Evolutionary conservation across 768 basidiomycete species (phyloP), one percentile per base, ranked within the genome.

Genomic region (Mycena indigotica): DNA sequence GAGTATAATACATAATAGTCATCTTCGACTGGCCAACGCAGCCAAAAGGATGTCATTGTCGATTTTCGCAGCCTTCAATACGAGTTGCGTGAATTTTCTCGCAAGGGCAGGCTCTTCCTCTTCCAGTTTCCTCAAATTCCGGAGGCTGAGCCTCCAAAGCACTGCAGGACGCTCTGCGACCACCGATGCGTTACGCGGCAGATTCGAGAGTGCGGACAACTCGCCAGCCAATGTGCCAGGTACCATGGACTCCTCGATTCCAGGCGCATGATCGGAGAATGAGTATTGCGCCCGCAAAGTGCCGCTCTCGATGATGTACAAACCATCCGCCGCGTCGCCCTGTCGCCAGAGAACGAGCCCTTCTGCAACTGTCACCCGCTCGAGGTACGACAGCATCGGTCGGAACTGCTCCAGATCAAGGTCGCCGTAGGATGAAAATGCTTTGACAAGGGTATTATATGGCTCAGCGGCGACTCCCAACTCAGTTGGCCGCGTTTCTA

Each of bases 161-260:
- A 88, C 82, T 5, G 84, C 87, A 6, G 85, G 80, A 4, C 85
- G 79, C 71, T 98, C 96, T 3, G 89, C 92, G 0, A 87, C 76
- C 30, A 92, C 92, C 3, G 88, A 91, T 24, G 95, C 89, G 68
- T 97, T 98, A 48, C 96, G 80, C 17, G 85, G 80, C 19, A 88
- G 78, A 21, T 85, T 85, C 8, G 94, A 87, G 13, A 99, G 75
- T 32, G 89, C 91, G 0, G 92, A 88, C 52, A 99, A 71, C 72
- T 98, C 96, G 0, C 96, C 96, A 10, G 95, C 93, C 2, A 98
- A 75, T 0, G 94, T 93, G 2, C 95, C 95, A 3, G 93, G 85
- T 0, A 95, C 92, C 94, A 96, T 96, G 2, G 89, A 91, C 73
- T 96, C 94, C 66, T 91, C 88, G 49, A 93, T 85, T 4, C 73